phyloP scores from a whole-genome alignment of 2,329 filamentous ascomycete genomes.

The Cladophialophora chaetospira region DNA sequence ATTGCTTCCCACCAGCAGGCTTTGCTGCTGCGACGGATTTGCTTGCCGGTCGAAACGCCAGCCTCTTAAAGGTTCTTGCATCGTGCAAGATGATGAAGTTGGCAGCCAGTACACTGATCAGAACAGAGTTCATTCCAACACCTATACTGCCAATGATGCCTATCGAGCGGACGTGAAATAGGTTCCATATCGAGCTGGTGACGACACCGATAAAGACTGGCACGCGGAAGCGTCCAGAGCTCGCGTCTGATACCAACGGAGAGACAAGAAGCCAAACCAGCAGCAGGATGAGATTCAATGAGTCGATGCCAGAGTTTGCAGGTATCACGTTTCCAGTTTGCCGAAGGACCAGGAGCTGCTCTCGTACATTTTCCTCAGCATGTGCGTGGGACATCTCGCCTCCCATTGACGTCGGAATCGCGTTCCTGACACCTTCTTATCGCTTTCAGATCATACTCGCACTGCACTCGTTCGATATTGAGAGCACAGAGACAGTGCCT shows the following conservation, averaged over 20 bases:
- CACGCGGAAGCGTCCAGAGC: background rate
- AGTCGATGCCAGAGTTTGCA: background rate
- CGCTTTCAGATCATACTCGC: background rate
- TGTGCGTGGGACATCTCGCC: background rate
- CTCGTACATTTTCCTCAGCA: background rate
- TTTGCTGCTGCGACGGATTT: background rate
- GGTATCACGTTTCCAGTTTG: background rate
- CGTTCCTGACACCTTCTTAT: background rate
- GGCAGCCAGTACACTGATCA: background rate
- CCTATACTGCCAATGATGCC: conserved; percentile 5
- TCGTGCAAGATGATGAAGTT: conserved; percentile 7
- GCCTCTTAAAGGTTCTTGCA: background rate
- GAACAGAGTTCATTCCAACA: background rate
- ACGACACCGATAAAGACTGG: background rate
- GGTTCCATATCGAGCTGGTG: background rate
- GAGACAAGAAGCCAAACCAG: background rate
- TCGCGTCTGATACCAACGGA: background rate
- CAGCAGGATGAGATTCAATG: conserved; percentile 6
- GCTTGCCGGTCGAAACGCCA: background rate
- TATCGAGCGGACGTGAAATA: background rate
- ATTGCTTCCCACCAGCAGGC: background rate
- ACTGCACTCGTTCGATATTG: background rate
- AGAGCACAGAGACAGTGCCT: background rate
- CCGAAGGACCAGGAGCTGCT: background rate
- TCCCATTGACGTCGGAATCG: background rate